Base-by-base conservation (phyloP, 176 grass and related monocot species). In the Miscanthus lutarioriparius region DNA sequence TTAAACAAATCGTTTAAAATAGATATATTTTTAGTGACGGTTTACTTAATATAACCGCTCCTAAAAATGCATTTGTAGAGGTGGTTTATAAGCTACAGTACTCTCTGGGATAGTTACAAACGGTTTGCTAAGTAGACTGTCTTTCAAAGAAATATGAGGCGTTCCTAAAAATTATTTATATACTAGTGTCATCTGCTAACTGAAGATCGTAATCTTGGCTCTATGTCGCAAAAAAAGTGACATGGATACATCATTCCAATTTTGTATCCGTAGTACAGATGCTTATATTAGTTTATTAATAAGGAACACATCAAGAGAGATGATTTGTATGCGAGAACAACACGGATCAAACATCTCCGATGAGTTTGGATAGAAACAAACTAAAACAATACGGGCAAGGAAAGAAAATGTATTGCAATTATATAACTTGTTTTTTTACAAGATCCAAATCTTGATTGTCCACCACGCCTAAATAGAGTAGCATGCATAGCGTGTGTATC, bases 351-450 rank as follows among this genome's bases (percentile, higher is more conserved):
- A 43, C 59, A 72, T 62, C 49, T 40, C 22, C n/a, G 1, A 70
- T 81, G 22, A 71, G n/a, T 36, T 12, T 10, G 56, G 76, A 86
- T 86, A 48, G 16, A 63, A 33, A 71, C 75, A 78, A 78, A 35
- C 48, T 61, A 61, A 85, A 47, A 17, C 73, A 84, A 77, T 32
- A 41, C 33, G 56, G 37, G 37, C 17, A 83, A 83, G 69, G 51
- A 74, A 83, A 62, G 37, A 54, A 56, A 70, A 72, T 82, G 26
- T 19, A n/a, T 63, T 73, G 37, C 9, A 73, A 71, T 27, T 63
- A 71, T 39, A 22, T 59, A 59, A 26, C n/a, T 69, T 28, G 4
- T 4, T 45, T 59, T 10, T 14, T 25, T 45, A 53, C 13, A 81
- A 44, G 10, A 54, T 87, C 43, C 43, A 33, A 20, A 58, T 36